phyloP scores from a whole-genome alignment of 306 rosid genomes.

The Arachis stenosperma region DNA sequence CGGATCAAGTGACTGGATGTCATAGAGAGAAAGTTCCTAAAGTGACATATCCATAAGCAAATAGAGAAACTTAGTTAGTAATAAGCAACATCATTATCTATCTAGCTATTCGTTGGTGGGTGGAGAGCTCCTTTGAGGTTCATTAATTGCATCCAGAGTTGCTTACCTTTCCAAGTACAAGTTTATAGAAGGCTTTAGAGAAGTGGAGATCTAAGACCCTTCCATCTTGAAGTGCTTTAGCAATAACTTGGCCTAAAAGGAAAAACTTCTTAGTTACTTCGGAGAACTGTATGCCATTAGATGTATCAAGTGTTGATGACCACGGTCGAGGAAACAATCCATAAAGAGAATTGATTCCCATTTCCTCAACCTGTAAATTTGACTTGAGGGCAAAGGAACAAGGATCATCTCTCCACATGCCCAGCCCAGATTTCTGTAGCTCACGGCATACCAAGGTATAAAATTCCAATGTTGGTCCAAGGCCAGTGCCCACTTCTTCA shows the following conservation, averaged over 20 bases:
- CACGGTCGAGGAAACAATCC: conserved; percentile 95
- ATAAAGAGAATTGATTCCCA: conserved; percentile 49
- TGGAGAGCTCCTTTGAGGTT: conserved; percentile 33
- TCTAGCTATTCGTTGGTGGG: conserved; percentile 25
- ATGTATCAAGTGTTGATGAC: conserved; percentile 52
- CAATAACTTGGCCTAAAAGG: conserved; percentile 89
- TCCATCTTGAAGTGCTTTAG: conserved; percentile 93
- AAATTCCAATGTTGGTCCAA: conserved; percentile 97
- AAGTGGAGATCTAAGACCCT: conserved; percentile 91
- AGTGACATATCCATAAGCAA: conserved; percentile 25
- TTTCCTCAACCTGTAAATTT: conserved; percentile 48
- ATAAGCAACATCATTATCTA: conserved; percentile 17
- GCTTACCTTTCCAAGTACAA: conserved; percentile 86
- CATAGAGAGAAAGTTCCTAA: conserved; percentile 82
- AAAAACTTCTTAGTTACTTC: conserved; percentile 72
- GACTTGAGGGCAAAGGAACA: conserved; percentile 44
- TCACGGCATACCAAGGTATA: conserved; percentile 92
- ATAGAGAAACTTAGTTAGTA: conserved; percentile 31
- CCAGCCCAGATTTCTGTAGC: conserved; percentile 79
- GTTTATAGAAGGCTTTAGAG: conserved; percentile 89
- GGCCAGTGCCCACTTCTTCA: conserved; percentile 99
- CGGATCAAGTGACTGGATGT: conserved; percentile 84
- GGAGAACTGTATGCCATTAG: conserved; percentile 52
- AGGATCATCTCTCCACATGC: conserved; percentile 88
- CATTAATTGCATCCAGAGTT: conserved; percentile 31